Percentiles rank a stretch among this genome's conserved stretches.
Evolutionary conservation across 208 protist genomes (phyloP).

Genomic region (Acanthamoeba sp.): DNA sequence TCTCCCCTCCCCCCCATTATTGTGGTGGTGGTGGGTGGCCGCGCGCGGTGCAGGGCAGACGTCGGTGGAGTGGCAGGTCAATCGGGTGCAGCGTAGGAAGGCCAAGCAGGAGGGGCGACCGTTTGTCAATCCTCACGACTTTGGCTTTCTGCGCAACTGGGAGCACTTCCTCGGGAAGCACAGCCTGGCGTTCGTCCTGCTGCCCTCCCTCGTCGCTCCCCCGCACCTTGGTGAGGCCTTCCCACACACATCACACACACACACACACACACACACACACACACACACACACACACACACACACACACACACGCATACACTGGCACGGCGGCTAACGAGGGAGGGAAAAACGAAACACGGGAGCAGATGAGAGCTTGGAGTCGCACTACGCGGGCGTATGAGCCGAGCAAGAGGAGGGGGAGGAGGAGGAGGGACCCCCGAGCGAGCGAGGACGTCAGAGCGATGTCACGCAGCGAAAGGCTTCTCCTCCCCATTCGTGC

Average conservation of each 20-base stretch:
- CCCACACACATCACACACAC: not conserved
- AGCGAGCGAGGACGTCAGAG: not conserved
- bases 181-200: conserved; percentile 1
- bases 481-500: too few relatives aligned
- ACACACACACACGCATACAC: too few relatives aligned
- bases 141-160: conserved; percentile 20
- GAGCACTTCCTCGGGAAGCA: conserved; percentile 35
- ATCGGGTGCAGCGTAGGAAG: conserved; percentile 26
- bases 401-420: not conserved
- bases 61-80: conserved; percentile 55
- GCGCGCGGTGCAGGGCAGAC: not conserved
- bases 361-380: not conserved
- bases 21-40: not conserved
- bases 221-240: not conserved
- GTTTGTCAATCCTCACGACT: not conserved
- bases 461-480: too few relatives aligned
- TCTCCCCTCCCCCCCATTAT: not conserved
- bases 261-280: too few relatives aligned
- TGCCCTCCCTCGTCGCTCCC: not conserved
- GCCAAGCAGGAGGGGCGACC: not conserved
- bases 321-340: too few relatives aligned
- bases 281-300: too few relatives aligned
- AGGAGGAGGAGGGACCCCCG: too few relatives aligned
- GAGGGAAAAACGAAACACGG: too few relatives aligned
- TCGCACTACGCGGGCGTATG: conserved; percentile 37